Base-by-base conservation (phyloP, 2,329 filamentous ascomycete species). In the Fusarium robinianum region DNA sequence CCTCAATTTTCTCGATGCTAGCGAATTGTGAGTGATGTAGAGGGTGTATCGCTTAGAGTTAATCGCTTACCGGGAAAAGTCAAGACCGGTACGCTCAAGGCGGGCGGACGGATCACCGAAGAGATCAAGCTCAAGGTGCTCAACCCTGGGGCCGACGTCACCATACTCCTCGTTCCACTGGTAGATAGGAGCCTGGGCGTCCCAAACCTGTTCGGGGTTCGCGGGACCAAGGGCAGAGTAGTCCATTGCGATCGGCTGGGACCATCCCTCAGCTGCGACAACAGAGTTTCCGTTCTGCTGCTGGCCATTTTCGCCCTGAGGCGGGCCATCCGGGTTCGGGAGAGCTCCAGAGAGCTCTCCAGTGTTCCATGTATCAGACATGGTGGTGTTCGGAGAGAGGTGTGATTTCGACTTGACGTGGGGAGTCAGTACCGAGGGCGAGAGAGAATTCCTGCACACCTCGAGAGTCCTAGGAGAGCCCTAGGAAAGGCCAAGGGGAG, bases 141-240 rank as follows among this genome's bases (percentile, higher is more conserved):
- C 72, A 39, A 84, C 79, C 35, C 73, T 74, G 0, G 90, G 90
- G 6, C 86, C 92, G 40, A 99, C 75, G 26, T 97, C 92, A 3
- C 92, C 94, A 56, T 79, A 88, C 3, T 95, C 89, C 8, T 90
- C 90, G 12, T 83, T 77, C 87, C 88, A 97, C 61, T 91, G 81
- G 58, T 97, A 97, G 29, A 87, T 75, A 0, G 64, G 70, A n/a
- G 82, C 84, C 41, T 79, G 79, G 24, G 72, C 67, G 10, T 76
- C 79, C 70, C 76, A 82, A 3, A 64, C 59, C 8, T 60, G 59
- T 6, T 35, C 25, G 5, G 31, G 39, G 5, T 59, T 47, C 4
- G 36, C 44, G 4, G 49, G 26, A 2, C 47, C 22, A 29, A 63
- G 23, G 5, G 65, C 53, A 10, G 64, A 60, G 61, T 84, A 83